These are phyloP conservation scores for Madurella mycetomatis DNA, from an alignment of 2,329 filamentous ascomycete genomes.

Conservation along the genomic window DNA sequence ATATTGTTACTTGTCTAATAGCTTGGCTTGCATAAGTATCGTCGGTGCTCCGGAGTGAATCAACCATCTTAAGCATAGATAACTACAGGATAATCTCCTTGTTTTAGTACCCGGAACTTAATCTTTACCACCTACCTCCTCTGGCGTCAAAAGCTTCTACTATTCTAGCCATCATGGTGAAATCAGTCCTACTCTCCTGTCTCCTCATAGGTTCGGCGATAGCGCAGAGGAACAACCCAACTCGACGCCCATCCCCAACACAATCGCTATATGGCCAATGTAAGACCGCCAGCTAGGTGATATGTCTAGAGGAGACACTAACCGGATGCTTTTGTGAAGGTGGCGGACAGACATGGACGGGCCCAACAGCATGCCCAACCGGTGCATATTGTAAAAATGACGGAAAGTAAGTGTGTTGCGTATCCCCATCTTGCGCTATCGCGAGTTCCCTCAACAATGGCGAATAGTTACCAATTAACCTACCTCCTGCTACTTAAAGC, in stretches of 20 bases:
- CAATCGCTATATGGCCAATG: slow-evolving; percentile 23
- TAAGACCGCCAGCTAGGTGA: slow-evolving; percentile 4
- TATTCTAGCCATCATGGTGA: slow-evolving; percentile 13
- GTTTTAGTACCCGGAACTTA: too few species aligned
- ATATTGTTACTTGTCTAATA: too few species aligned
- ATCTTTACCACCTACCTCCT: too few species aligned
- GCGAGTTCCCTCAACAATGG: neutral
- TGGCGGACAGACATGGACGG: slow-evolving; percentile 21
- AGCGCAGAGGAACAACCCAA: slow-evolving; percentile 14
- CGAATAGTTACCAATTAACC: too few species aligned
- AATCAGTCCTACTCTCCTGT: slow-evolving; percentile 9
- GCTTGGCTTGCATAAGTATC: too few species aligned
- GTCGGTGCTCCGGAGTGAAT: too few species aligned
- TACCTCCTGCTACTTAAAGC: slow-evolving; percentile 3
- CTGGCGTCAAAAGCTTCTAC: too few species aligned
- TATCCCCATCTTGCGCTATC: neutral
- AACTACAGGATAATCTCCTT: too few species aligned
- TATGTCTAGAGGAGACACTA: neutral
- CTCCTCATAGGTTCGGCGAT: slow-evolving; percentile 12
- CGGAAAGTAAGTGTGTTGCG: slow-evolving; percentile 19
- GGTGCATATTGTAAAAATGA: slow-evolving; percentile 23
- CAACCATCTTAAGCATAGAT: too few species aligned
- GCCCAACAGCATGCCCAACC: slow-evolving; percentile 18
- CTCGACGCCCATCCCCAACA: neutral
- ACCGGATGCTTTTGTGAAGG: slow-evolving; percentile 6